Conservation (phyloP, 1,284 basidiomycete species). For the Cryptococcus jaspeensis region DNA sequence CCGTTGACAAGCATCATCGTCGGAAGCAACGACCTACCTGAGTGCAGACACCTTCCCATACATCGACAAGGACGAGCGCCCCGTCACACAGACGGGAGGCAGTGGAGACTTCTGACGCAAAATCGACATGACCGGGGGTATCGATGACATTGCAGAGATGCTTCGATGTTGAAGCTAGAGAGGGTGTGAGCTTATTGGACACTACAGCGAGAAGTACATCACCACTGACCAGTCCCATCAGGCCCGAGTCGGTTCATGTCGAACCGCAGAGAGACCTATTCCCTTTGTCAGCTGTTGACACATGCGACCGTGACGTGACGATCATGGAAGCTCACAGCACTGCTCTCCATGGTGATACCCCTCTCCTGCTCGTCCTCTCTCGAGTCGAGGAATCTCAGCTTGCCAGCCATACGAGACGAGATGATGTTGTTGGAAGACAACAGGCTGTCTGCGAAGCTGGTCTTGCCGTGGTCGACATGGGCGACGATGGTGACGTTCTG, state of each 20-base stretch:
- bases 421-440: slow-evolving; percentile 98
- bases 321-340: slow-evolving; percentile 60
- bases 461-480: slow-evolving; percentile 73
- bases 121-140: slow-evolving; percentile 98
- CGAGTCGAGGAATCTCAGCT: slow-evolving; percentile 92
- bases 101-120: slow-evolving; percentile 93
- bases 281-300: neutral
- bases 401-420: slow-evolving; percentile 89
- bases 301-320: neutral
- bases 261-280: slow-evolving; percentile 69
- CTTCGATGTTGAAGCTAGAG: slow-evolving; percentile 33
- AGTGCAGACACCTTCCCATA: slow-evolving; percentile 97
- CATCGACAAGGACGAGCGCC: slow-evolving; percentile 94
- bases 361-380: slow-evolving; percentile 96
- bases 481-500: slow-evolving; percentile 53
- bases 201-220: neutral
- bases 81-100: slow-evolving; percentile 93
- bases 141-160: slow-evolving; percentile 81
- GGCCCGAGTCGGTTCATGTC: slow-evolving; percentile 61
- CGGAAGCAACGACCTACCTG: slow-evolving; percentile 65
- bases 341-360: slow-evolving; percentile 99
- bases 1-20: neutral
- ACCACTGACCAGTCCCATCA: slow-evolving; percentile 35
- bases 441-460: slow-evolving; percentile 91
- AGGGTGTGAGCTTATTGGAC: neutral